A percentile compares a stretch with the other conserved stretches of the same genome.
These are phyloP conservation scores for Fusarium sp. DNA, from an alignment of 2,329 filamentous ascomycete species.

Conservation along the genomic window DNA sequence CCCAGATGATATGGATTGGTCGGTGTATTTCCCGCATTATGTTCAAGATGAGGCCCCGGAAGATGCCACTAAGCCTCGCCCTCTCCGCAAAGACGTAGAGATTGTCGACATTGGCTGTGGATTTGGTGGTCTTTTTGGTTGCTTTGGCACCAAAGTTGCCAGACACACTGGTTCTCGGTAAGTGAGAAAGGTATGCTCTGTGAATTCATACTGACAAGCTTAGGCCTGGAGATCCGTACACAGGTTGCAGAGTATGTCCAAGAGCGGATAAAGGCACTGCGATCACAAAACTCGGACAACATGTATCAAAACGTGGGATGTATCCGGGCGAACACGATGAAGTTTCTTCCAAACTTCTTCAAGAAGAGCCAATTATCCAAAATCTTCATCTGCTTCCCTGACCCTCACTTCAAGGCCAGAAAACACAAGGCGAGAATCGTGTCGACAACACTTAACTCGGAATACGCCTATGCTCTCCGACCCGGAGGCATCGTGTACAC, in stretches of 20 bases:
- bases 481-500: constrained; percentile 93
- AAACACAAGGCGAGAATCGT: constrained; percentile 99
- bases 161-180: constrained; percentile 84
- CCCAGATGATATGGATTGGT: constrained; percentile 93
- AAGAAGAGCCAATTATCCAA: constrained; percentile 82
- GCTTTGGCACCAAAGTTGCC: constrained; percentile 86
- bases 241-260: constrained; percentile 93
- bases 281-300: constrained; percentile 69
- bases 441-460: constrained; percentile 85
- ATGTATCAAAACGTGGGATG: constrained; percentile 89
- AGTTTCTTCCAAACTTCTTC: constrained; percentile 99
- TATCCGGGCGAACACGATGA: constrained; percentile 96
- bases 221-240: constrained; percentile 91
- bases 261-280: constrained; percentile 85
- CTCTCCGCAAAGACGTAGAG: constrained; percentile 76
- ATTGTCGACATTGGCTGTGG: constrained; percentile 98
- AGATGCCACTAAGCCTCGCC: constrained; percentile 42
- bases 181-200: constrained; percentile 38
- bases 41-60: constrained; percentile 57
- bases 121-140: constrained; percentile 88
- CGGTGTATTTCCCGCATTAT: constrained; percentile 82
- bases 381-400: constrained; percentile 98
- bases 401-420: constrained; percentile 96
- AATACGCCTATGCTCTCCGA: constrained; percentile 89
- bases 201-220: constrained; percentile 6